Base-by-base conservation (phyloP, 2,329 filamentous ascomycete genomes). In the Pezicula neosporulosa region DNA sequence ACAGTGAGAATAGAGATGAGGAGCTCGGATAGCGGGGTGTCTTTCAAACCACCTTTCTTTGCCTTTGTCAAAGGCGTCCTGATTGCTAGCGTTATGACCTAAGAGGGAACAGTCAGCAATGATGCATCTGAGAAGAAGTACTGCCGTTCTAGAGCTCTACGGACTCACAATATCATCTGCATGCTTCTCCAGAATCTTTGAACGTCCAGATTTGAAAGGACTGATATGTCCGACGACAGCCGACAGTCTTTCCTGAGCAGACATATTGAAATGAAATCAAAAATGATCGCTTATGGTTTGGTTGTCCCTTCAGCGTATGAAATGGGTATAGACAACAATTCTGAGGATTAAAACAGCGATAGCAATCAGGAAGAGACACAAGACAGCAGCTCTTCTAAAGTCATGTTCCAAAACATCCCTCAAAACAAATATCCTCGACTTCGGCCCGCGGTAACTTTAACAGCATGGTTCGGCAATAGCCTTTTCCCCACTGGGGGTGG, bases 1-100 rank as follows among this genome's bases (percentile, higher is more conserved):
- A 85, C 86, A 72, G 85, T 87, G 71, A 97, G 85, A 41, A 90
- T 85, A 63, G 89, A 89, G 47, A 85, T 85, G 63, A 97, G 83
- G 57, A 97, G 79, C 70, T 97, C 92, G 39, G 90, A 82, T 15
- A 89, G 87, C 49, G 82, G 78, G 6, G 93, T 97, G 73, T 97
- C 93, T 77, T 97, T 97, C 80, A 97, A 91, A 49, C 84, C 87
- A 60, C 93, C 93, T 73, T 91, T 92, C 65, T 90, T 90, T 60
- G 90, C 92, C 73, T 90, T 94, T 60, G 90, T 96, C 71, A 97
- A 84, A 64, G 93, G 83, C 16, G 90, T 96, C 63, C 93, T 89
- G 66, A 96, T 88, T 56, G 89, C 89, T 61, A 88, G 89, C 51
- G 93, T 97, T 55, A 97, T 85, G 63, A 97, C 93, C 60, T 9